Conservation (phyloP, 108 stramenopile species). For the Pseudonitzschia multiseries region DNA sequence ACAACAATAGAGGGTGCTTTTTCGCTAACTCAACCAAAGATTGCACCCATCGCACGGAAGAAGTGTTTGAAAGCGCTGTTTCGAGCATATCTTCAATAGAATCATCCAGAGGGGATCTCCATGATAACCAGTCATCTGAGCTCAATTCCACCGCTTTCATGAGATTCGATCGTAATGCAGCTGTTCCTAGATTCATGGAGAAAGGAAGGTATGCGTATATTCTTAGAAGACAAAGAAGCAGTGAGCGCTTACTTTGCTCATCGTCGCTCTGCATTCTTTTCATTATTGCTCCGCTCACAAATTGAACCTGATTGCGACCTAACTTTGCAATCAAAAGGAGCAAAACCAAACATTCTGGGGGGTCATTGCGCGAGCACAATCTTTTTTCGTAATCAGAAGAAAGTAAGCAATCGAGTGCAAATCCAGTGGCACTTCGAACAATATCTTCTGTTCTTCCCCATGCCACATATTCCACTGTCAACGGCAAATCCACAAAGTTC, state of each 20-base stretch:
- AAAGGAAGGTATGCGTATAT: slow-evolving; percentile 55
- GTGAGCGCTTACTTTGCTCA: neutral
- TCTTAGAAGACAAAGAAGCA: slow-evolving; percentile 41
- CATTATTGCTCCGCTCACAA: slow-evolving; percentile 33
- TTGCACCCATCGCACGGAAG: slow-evolving; percentile 36
- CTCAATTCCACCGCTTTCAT: slow-evolving; percentile 42
- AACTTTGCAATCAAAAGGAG: slow-evolving; percentile 39
- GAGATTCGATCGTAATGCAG: slow-evolving; percentile 42
- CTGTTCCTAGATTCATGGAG: slow-evolving; percentile 41
- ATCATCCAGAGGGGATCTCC: slow-evolving; percentile 59
- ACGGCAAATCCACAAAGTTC: slow-evolving; percentile 10
- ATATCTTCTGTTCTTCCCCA: slow-evolving; percentile 26
- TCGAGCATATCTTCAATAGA: slow-evolving; percentile 45
- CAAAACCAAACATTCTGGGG: slow-evolving; percentile 52
- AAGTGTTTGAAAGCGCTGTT: slow-evolving; percentile 21
- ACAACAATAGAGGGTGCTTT: slow-evolving; percentile 62
- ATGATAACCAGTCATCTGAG: slow-evolving; percentile 34
- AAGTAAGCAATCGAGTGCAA: slow-evolving; percentile 30
- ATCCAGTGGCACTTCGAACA: slow-evolving; percentile 12
- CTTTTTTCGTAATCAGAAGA: slow-evolving; percentile 2
- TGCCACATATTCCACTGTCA: neutral
- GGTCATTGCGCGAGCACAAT: slow-evolving; percentile 27
- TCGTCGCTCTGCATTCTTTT: slow-evolving; percentile 24
- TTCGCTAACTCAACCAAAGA: slow-evolving; percentile 44
- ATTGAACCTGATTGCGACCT: slow-evolving; percentile 37